Evolutionary conservation across 2,329 filamentous ascomycete genomes (phyloP), one percentile per base, ranked within the genome.

Genomic region (Microdochium trichocladiopsis): DNA sequence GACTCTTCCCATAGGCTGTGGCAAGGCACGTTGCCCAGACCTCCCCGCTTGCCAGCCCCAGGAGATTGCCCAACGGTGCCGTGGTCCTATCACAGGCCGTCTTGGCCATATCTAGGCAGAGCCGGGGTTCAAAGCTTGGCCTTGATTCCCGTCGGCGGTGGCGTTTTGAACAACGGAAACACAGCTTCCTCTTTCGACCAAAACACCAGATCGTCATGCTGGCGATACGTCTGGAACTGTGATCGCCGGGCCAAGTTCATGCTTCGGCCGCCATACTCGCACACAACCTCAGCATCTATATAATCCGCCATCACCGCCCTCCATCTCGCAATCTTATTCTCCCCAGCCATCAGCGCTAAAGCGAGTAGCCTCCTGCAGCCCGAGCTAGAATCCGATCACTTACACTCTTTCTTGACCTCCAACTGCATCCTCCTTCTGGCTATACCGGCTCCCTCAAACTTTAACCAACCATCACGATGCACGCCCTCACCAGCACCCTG

Each of bases 401-500:
- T n/a, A 9, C 33, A 16, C 33, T 16, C 14, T n/a, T 6, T 11
- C 14, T n/a, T 16, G 18, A 16, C 14, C 14, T n/a, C 18, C 33
- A 9, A 9, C 12, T 4, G 18, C 33, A 16, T 8, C 33, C 14
- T 37, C 33, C 33, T 9, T 16, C 33, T n/a, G n/a, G n/a, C n/a
- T n/a, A n/a, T n/a, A n/a, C n/a, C n/a, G n/a, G n/a, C n/a, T n/a
- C n/a, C n/a, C n/a, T n/a, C n/a, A n/a, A n/a, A n/a, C n/a, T n/a
- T n/a, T n/a, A n/a, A n/a, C 5, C 33, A 5, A 8, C 33, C 14
- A 16, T 4, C 55, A 57, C 52, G 50, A 56, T 57, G 52, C 50
- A 49, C 28, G 51, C 41, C 47, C 25, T 51, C 14, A 51, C 52
- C 53, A 56, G 56, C 37, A 49, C 53, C 25, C 53, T 57, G 47